phyloP scores from a whole-genome alignment of 108 stramenopile species.

The Cyclostephanos tholiformis region DNA sequence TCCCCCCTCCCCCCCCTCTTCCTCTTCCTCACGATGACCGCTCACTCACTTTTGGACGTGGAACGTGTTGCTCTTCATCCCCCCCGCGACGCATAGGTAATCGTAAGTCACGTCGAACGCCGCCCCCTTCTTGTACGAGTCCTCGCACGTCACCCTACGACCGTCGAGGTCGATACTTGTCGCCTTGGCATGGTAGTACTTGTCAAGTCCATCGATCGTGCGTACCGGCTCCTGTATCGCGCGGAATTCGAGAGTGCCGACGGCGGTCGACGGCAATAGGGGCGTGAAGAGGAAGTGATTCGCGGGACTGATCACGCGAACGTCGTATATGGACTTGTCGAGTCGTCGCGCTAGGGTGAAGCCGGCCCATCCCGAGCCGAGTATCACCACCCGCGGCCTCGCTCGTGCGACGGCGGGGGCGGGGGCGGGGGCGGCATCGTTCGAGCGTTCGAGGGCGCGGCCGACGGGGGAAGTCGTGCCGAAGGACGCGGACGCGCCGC shows the following conservation, averaged over 20 bases:
- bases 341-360: conserved; percentile 62
- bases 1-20: no score
- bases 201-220: conserved; percentile 58
- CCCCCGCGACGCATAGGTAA: conserved; percentile 84
- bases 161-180: conserved; percentile 61
- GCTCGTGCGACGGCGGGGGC: background rate
- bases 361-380: conserved; percentile 81
- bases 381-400: conserved; percentile 55
- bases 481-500: no score
- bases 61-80: conserved; percentile 94
- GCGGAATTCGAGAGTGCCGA: conserved; percentile 96
- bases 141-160: conserved; percentile 65
- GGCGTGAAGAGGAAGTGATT: conserved; percentile 99
- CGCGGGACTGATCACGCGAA: conserved; percentile 80
- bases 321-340: conserved; percentile 52
- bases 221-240: conserved; percentile 95
- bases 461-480: no score
- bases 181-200: conserved; percentile 88
- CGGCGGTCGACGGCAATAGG: conserved; percentile 91
- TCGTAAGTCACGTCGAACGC: conserved; percentile 88
- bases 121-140: conserved; percentile 63
- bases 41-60: conserved; percentile 62
- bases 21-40: background rate
- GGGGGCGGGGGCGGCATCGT: no score
- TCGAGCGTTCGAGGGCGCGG: no score